These are phyloP conservation scores for Oryza rufipogon DNA, from an alignment of 176 grass and related monocot genomes.

Conservation along the genomic window DNA sequence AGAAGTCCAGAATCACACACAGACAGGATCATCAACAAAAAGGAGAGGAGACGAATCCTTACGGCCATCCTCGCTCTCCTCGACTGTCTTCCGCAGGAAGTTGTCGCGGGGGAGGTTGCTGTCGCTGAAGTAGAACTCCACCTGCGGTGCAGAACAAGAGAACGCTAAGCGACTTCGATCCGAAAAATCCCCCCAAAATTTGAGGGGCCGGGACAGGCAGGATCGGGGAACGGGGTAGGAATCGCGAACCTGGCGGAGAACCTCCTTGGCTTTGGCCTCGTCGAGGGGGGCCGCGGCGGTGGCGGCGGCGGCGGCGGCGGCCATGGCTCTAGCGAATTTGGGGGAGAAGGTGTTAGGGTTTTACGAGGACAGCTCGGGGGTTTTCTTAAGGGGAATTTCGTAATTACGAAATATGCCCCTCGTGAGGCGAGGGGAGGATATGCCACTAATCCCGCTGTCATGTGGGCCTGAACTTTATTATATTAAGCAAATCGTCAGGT, in stretches of 20 bases:
- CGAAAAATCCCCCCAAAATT: background rate
- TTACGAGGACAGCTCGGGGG: constrained; percentile 14
- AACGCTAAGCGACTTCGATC: background rate
- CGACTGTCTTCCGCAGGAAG: constrained; percentile 63
- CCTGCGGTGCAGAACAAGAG: constrained; percentile 35
- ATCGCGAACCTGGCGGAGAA: constrained; percentile 69
- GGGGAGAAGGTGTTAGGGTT: constrained; percentile 57
- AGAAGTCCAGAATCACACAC: background rate
- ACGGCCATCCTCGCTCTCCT: constrained; percentile 82
- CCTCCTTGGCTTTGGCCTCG: constrained; percentile 59
- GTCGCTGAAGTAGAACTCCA: constrained; percentile 96
- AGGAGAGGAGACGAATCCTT: constrained; percentile 39
- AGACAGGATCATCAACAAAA: constrained; percentile 10
- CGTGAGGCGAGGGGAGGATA: no score
- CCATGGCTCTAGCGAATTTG: constrained; percentile 42
- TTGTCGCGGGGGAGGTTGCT: constrained; percentile 85
- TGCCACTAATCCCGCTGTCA: background rate
- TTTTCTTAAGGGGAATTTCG: background rate
- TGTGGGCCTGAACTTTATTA: background rate
- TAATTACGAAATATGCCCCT: no score
- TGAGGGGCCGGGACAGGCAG: background rate
- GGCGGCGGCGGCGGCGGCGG: constrained; percentile 32
- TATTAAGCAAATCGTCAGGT: background rate
- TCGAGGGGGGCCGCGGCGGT: constrained; percentile 47
- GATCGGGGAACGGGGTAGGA: background rate